Conservation (phyloP, 1,284 basidiomycete species). For the Irpex sp. region DNA sequence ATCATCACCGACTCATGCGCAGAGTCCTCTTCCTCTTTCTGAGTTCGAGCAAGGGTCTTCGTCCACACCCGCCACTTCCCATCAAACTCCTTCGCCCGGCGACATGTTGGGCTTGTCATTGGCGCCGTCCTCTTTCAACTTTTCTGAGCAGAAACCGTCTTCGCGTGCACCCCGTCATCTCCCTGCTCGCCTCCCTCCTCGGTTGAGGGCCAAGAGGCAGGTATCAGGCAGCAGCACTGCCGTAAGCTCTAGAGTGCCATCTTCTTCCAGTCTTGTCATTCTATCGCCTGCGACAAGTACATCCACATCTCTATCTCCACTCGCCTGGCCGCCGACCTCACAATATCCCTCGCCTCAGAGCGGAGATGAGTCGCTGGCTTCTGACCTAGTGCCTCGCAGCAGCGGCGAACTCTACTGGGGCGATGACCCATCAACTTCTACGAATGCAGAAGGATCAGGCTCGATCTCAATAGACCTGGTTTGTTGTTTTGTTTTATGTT, state of each 20-base stretch:
- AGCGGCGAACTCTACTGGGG: not conserved
- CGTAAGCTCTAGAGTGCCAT: not conserved
- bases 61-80: constrained; percentile 7
- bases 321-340: not conserved
- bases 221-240: not conserved
- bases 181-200: not conserved
- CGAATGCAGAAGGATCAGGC: not conserved
- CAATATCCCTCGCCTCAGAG: not conserved
- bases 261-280: not conserved
- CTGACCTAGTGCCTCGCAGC: not conserved
- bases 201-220: not conserved
- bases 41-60: constrained; percentile 12
- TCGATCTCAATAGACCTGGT: constrained; percentile 1
- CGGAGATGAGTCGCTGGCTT: not conserved
- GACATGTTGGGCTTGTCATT: not conserved
- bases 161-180: not conserved
- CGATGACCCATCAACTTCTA: not conserved
- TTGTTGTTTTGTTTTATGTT: not conserved
- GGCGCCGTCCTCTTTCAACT: constrained; percentile 1
- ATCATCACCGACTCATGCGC: constrained; percentile 16
- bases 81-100: not conserved
- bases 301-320: not conserved
- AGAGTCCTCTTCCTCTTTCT: constrained; percentile 9
- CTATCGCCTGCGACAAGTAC: not conserved
- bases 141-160: not conserved